phyloP scores from a whole-genome alignment of 1,284 basidiomycete genomes.

The Athelia sp. region DNA sequence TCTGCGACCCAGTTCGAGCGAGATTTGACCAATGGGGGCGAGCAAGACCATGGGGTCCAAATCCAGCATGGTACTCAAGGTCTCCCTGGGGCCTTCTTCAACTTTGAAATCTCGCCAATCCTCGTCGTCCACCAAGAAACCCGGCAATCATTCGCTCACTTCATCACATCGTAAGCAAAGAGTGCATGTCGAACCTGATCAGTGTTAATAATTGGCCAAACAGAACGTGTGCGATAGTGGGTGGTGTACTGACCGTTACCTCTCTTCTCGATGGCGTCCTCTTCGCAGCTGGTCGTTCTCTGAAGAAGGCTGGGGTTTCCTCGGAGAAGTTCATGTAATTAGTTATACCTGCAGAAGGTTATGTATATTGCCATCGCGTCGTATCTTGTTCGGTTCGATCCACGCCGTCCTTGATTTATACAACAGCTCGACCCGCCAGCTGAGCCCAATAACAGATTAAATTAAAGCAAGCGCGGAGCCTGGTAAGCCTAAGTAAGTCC shows the following conservation, averaged over 20 bases:
- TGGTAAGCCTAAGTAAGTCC: background rate
- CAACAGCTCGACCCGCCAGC: too few relatives aligned
- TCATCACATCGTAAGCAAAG: constrained; percentile 83
- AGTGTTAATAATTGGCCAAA: constrained; percentile 4
- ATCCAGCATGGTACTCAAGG: constrained; percentile 81
- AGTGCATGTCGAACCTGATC: background rate
- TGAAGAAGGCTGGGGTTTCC: constrained; percentile 52
- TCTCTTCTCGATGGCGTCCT: constrained; percentile 87
- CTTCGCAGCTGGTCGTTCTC: constrained; percentile 66
- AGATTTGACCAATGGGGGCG: constrained; percentile 61
- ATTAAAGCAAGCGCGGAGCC: too few relatives aligned
- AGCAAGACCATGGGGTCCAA: constrained; percentile 66
- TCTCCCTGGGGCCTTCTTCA: constrained; percentile 87
- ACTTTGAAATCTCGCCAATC: constrained; percentile 98
- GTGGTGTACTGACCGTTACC: constrained; percentile 94
- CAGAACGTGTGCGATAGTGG: constrained; percentile 96
- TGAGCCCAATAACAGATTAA: too few relatives aligned
- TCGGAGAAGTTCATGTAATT: background rate
- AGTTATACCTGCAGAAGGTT: too few relatives aligned
- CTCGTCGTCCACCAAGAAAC: constrained; percentile 88
- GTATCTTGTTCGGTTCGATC: too few relatives aligned
- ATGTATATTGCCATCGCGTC: too few relatives aligned
- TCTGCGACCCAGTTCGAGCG: constrained; percentile 95
- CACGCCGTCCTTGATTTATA: too few relatives aligned
- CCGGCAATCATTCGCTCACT: constrained; percentile 94